Conservation (phyloP, 78 protist genomes). For the Mantamonas sphyraenae region DNA sequence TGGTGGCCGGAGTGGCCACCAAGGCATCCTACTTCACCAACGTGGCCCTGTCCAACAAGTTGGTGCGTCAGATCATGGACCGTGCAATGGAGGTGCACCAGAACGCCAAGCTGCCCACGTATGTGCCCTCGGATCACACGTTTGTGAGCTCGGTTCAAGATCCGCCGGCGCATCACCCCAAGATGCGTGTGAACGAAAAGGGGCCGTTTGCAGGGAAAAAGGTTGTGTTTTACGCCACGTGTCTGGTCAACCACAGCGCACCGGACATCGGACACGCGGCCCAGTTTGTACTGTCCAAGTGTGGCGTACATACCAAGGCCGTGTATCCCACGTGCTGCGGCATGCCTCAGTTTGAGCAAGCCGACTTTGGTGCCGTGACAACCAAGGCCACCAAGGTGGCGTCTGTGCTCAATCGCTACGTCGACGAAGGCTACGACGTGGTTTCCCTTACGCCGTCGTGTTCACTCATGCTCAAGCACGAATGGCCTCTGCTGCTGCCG, state of each 20-base stretch:
- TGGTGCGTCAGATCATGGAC: not conserved
- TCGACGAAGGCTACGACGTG: not conserved
- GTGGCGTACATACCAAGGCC: not conserved
- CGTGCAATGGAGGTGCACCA: not conserved
- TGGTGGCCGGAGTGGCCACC: no score
- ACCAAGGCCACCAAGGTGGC: not conserved
- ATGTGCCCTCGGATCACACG: not conserved
- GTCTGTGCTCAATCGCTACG: not conserved
- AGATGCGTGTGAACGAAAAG: not conserved
- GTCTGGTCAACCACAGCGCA: conserved; percentile 1
- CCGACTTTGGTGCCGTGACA: not conserved
- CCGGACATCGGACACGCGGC: conserved; percentile 9
- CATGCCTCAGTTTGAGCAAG: conserved; percentile 13
- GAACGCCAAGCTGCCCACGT: not conserved
- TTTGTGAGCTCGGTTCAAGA: not conserved
- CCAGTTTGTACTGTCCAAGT: not conserved
- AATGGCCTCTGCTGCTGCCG: not conserved
- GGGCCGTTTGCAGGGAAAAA: not conserved
- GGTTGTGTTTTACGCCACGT: not conserved
- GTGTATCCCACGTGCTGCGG: conserved; percentile 4
- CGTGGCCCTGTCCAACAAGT: no score
- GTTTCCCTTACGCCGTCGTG: not conserved
- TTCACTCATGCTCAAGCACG: not conserved
- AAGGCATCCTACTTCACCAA: no score
- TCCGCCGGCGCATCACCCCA: not conserved